Conservation (phyloP, 2,329 filamentous ascomycete species). For the Xylaria sp. region DNA sequence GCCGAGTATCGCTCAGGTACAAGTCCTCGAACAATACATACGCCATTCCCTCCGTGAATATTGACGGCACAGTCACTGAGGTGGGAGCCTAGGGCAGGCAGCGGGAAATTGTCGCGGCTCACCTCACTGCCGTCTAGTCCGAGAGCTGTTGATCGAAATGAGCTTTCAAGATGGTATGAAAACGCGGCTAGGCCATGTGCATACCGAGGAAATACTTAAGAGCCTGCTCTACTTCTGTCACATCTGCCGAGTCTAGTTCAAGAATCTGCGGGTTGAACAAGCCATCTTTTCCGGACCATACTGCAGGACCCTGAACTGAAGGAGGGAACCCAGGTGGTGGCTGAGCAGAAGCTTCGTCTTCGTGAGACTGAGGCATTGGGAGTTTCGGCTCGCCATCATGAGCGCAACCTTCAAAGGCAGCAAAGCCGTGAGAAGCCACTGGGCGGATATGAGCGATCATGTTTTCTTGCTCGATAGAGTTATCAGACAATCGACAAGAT, state of each 20-base stretch:
- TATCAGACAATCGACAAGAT: background rate
- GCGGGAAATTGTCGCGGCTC: conserved; percentile 53
- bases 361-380: conserved; percentile 23
- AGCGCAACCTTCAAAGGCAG: conserved; percentile 29
- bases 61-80: conserved; percentile 52
- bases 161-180: conserved; percentile 33
- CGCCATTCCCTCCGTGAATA: conserved; percentile 59
- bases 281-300: conserved; percentile 39
- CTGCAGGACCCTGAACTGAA: conserved; percentile 35
- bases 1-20: conserved; percentile 58
- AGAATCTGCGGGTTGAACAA: conserved; percentile 36
- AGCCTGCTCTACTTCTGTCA: conserved; percentile 43
- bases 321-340: conserved; percentile 40
- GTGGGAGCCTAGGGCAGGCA: conserved; percentile 52
- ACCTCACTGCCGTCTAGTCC: conserved; percentile 54
- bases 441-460: conserved; percentile 40
- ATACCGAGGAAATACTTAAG: conserved; percentile 44
- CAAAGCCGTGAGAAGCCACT: conserved; percentile 32
- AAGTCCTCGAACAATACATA: conserved; percentile 67
- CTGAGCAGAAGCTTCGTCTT: conserved; percentile 26
- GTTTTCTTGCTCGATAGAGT: conserved; percentile 18
- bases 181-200: conserved; percentile 32
- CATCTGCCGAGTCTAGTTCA: conserved; percentile 38
- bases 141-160: conserved; percentile 45
- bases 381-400: conserved; percentile 33